These are phyloP conservation scores for Vitis hybrid DNA, from an alignment of 177 flowering plant species.

Conservation along the genomic window DNA sequence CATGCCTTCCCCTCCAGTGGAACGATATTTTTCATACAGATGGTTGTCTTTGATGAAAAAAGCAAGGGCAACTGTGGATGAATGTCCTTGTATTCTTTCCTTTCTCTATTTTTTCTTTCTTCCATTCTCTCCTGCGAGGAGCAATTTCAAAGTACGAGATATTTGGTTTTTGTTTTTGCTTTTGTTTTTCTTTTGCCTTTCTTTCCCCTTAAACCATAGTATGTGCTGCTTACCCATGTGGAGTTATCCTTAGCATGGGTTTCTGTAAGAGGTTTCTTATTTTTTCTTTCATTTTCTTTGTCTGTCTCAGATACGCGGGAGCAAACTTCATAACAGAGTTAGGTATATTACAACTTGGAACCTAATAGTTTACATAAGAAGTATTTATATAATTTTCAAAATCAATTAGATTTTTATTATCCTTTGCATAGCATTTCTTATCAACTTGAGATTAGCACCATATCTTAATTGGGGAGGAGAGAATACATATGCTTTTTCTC, in stretches of 20 bases:
- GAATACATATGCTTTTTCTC: too few relatives aligned
- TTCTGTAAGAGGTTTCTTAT: background rate
- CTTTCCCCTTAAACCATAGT: too few relatives aligned
- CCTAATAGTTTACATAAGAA: background rate
- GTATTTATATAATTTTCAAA: background rate
- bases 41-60: background rate
- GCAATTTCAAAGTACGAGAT: too few relatives aligned
- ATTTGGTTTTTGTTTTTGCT: too few relatives aligned
- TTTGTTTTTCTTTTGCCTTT: too few relatives aligned
- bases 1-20: background rate
- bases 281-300: background rate
- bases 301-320: slow-evolving; percentile 75
- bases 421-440: background rate
- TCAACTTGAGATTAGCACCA: background rate
- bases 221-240: background rate
- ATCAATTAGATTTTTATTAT: background rate
- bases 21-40: background rate
- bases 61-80: background rate
- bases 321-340: slow-evolving; percentile 82
- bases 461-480: too few relatives aligned
- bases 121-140: too few relatives aligned
- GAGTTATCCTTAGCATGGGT: background rate
- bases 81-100: background rate
- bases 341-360: slow-evolving; percentile 44
- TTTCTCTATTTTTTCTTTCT: too few relatives aligned